A percentile compares a stretch with the other conserved stretches of the same genome.
phyloP scores from a whole-genome alignment of 2,329 filamentous ascomycete genomes.

The Xylaria sp. region DNA sequence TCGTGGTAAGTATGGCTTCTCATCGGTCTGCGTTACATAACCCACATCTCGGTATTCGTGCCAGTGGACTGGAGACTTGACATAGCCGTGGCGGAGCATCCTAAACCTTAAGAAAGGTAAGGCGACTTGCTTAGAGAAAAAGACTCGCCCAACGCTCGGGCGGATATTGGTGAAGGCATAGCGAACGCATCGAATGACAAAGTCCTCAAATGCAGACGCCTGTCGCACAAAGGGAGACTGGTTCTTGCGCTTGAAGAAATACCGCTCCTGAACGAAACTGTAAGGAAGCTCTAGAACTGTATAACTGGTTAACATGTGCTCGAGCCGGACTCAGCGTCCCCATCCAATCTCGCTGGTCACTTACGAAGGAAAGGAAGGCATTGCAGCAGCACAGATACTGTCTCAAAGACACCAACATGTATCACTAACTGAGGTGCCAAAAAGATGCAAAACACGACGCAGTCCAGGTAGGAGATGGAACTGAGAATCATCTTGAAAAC shows the following conservation, averaged over 20 bases:
- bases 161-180: constrained; percentile 78
- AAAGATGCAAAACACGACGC: constrained; percentile 72
- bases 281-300: constrained; percentile 64
- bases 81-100: constrained; percentile 73
- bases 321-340: neutral
- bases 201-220: constrained; percentile 76
- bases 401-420: constrained; percentile 67
- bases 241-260: constrained; percentile 49
- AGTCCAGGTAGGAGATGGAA: constrained; percentile 77
- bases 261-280: constrained; percentile 63
- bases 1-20: constrained; percentile 24
- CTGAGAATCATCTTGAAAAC: constrained; percentile 83
- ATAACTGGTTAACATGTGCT: constrained; percentile 8
- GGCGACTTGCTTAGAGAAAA: constrained; percentile 76
- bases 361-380: constrained; percentile 74
- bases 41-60: constrained; percentile 57
- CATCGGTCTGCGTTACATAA: constrained; percentile 13
- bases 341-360: constrained; percentile 24
- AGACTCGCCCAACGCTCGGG: constrained; percentile 71
- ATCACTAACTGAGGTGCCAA: constrained; percentile 74
- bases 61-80: constrained; percentile 68
- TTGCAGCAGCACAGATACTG: constrained; percentile 61
- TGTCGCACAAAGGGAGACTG: constrained; percentile 69
- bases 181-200: constrained; percentile 77
- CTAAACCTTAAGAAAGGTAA: constrained; percentile 77